phyloP scores from a whole-genome alignment of 768 basidiomycete species.

The Tephrocybe sp. region DNA sequence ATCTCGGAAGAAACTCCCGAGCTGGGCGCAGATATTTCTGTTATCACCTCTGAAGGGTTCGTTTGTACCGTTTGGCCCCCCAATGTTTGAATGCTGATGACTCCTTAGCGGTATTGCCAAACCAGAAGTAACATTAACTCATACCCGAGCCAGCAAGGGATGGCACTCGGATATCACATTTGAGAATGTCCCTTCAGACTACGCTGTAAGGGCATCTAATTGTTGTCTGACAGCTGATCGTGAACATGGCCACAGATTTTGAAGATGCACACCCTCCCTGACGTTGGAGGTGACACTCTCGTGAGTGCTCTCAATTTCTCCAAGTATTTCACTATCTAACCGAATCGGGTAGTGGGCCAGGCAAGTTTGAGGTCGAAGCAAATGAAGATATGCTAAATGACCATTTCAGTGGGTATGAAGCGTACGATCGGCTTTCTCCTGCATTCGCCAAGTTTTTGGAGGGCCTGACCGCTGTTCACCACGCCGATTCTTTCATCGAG shows the following conservation, averaged over 20 bases:
- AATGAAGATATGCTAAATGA: background rate
- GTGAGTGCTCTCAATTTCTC: slow-evolving; percentile 22
- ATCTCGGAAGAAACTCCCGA: slow-evolving; percentile 47
- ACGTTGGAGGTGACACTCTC: slow-evolving; percentile 41
- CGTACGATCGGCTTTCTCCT: slow-evolving; percentile 62
- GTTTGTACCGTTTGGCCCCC: slow-evolving; percentile 1
- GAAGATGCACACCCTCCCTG: slow-evolving; percentile 39
- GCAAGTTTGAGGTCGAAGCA: slow-evolving; percentile 11
- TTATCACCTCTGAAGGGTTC: slow-evolving; percentile 46
- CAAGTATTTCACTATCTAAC: background rate
- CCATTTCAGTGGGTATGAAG: slow-evolving; percentile 49
- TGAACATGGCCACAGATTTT: slow-evolving; percentile 25
- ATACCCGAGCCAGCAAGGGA: slow-evolving; percentile 37
- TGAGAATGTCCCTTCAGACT: slow-evolving; percentile 58
- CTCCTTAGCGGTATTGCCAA: slow-evolving; percentile 35
- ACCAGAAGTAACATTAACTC: slow-evolving; percentile 25
- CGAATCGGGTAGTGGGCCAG: slow-evolving; percentile 34
- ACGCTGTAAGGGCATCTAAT: slow-evolving; percentile 35
- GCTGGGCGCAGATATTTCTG: slow-evolving; percentile 50
- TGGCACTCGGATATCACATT: slow-evolving; percentile 64
- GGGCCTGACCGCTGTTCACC: slow-evolving; percentile 55
- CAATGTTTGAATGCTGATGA: slow-evolving; percentile 1
- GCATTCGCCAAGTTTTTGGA: slow-evolving; percentile 52
- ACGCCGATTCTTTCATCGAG: slow-evolving; percentile 33
- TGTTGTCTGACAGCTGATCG: background rate